phyloP scores from a whole-genome alignment of 805 yeast genomes.

The Teunomyces tritomae region DNA sequence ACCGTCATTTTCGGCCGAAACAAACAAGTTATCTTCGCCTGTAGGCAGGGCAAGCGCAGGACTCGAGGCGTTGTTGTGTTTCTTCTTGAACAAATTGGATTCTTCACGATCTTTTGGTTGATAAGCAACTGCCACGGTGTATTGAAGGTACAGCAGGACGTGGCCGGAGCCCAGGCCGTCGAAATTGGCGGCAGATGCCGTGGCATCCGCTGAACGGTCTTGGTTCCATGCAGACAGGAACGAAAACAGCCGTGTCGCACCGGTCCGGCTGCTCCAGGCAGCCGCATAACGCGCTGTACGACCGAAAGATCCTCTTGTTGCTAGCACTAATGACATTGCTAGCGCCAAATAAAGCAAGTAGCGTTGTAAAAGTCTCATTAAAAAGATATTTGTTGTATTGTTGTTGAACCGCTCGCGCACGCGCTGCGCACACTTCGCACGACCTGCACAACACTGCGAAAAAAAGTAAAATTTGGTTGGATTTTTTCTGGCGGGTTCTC shows the following conservation, averaged over 20 bases:
- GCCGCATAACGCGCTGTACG: background rate
- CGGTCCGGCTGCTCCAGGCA: background rate
- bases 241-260: slow-evolving; percentile 10
- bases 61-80: slow-evolving; percentile 19
- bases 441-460: slow-evolving; percentile 10
- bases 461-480: slow-evolving; percentile 7
- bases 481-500: background rate
- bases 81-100: slow-evolving; percentile 40
- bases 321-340: slow-evolving; percentile 12
- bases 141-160: slow-evolving; percentile 25
- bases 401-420: too few species aligned
- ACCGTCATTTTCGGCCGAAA: slow-evolving; percentile 39
- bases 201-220: slow-evolving; percentile 12
- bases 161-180: slow-evolving; percentile 17
- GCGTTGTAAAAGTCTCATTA: too few species aligned
- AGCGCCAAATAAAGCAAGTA: background rate
- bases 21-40: slow-evolving; percentile 75
- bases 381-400: too few species aligned
- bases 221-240: slow-evolving; percentile 16
- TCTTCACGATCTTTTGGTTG: slow-evolving; percentile 69
- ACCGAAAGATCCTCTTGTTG: slow-evolving; percentile 6
- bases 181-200: slow-evolving; percentile 18
- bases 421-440: too few species aligned
- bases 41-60: slow-evolving; percentile 53
- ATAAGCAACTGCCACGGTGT: slow-evolving; percentile 64